Evolutionary conservation across 805 yeast genomes (phyloP), one percentile per base, ranked within the genome.

Genomic region (Ogataea populi-albae): DNA sequence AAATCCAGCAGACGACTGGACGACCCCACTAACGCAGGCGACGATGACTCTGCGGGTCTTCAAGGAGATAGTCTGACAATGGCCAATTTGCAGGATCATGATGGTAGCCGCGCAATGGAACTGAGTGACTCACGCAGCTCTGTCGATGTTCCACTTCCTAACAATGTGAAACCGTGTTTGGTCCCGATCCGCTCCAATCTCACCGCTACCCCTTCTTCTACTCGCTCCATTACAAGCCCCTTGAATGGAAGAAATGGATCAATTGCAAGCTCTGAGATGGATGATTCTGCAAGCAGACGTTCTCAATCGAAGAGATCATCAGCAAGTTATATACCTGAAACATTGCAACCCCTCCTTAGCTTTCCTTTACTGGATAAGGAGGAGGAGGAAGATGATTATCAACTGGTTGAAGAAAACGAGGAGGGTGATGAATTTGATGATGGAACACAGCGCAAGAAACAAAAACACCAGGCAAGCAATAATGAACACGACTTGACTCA

Each of bases 341-440:
- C 32, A 18, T 26, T 36, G 24, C 32, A 18, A 26, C 37, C 32
- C 23, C 39, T 34, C 41, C 31, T 29, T 42, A 43, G 23, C 28
- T 41, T 33, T 34, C 50, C 39, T 33, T 38, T 37, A 22, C 17
- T 17, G 5, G 37, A 35, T 10, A 27, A 17, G 17, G 30, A 7
- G 6, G 21, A 12, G 11, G 20, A 15, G 7, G 30, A 27, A 17
- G n/a, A n/a, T n/a, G n/a, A n/a, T n/a, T n/a, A n/a, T n/a, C n/a
- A n/a, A n/a, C n/a, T n/a, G n/a, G n/a, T n/a, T n/a, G n/a, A n/a
- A n/a, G n/a, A n/a, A n/a, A n/a, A n/a, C n/a, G 30, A 15, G 9
- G 30, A 27, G 8, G 30, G 8, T 9, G 19, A 15, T 8, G n/a
- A n/a, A n/a, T n/a, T n/a, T n/a, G 28, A 25, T 12, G 28, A 25